phyloP scores from a whole-genome alignment of 352 stramenopile species.

The Phytophthora macrochlamydospora region DNA sequence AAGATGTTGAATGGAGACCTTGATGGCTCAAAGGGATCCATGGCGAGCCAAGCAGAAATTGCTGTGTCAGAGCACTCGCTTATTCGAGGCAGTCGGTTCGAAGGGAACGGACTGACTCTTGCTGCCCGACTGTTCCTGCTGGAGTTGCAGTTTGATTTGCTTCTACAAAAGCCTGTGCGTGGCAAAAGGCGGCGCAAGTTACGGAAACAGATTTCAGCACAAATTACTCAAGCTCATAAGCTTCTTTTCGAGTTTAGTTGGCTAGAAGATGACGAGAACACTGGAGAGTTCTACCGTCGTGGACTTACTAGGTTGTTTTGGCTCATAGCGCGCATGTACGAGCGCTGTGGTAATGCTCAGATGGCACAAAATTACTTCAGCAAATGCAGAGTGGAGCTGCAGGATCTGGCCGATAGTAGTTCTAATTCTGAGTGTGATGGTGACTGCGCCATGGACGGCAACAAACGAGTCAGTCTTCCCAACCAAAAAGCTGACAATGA shows the following conservation, averaged over 20 bases:
- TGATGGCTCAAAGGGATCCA: constrained; percentile 15
- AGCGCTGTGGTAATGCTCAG: constrained; percentile 44
- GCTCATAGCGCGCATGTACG: constrained; percentile 57
- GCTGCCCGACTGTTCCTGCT: constrained; percentile 58
- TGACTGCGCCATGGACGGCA: neutral
- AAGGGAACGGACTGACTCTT: constrained; percentile 41
- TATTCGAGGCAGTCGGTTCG: constrained; percentile 26
- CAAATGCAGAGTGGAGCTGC: constrained; percentile 52
- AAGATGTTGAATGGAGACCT: constrained; percentile 49
- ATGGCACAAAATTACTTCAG: constrained; percentile 59
- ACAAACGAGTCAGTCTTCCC: constrained; percentile 35
- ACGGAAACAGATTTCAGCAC: constrained; percentile 23
- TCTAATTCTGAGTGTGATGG: neutral
- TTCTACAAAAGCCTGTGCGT: constrained; percentile 36
- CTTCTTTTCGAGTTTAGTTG: constrained; percentile 55
- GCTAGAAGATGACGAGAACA: constrained; percentile 31
- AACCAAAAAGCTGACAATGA: constrained; percentile 48
- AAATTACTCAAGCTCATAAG: constrained; percentile 36
- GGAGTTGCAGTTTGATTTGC: constrained; percentile 59
- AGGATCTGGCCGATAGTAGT: constrained; percentile 4
- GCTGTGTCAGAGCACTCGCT: constrained; percentile 29
- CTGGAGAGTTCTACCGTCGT: neutral
- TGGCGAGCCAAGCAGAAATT: constrained; percentile 5
- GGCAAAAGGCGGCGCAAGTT: constrained; percentile 30
- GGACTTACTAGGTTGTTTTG: constrained; percentile 58